A percentile compares a stretch with the other conserved stretches of the same genome.
phyloP scores from a whole-genome alignment of 2,329 filamentous ascomycete species.

The Aureobasidium melanogenum region DNA sequence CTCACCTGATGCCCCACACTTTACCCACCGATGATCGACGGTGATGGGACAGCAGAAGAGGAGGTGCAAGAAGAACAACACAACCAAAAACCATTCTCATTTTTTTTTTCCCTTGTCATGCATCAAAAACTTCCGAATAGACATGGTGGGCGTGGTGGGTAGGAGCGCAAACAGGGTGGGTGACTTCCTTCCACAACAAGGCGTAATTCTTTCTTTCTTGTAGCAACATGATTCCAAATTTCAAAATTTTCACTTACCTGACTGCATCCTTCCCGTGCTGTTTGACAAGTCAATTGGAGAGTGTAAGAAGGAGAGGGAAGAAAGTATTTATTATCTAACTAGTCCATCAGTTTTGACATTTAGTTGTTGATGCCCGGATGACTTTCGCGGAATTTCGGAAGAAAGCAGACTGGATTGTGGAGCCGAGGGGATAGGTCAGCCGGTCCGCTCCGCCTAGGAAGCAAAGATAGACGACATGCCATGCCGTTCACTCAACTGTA shows the following conservation, averaged over 20 bases:
- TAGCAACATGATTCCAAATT: not conserved
- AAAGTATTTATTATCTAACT: not conserved
- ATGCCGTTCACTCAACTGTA: not conserved
- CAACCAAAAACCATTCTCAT: not conserved
- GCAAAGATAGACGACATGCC: not conserved
- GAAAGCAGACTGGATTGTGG: not conserved
- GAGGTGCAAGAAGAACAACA: not conserved
- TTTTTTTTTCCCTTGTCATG: not conserved
- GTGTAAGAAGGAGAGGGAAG: not conserved
- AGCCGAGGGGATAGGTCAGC: not conserved
- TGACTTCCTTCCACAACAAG: not conserved
- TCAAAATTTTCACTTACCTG: not conserved
- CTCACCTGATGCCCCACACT: constrained; percentile 10
- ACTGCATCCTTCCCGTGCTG: not conserved
- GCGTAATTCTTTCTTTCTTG: not conserved
- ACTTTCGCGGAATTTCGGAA: not conserved
- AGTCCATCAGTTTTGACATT: too few relatives aligned
- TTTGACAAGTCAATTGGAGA: not conserved
- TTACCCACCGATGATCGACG: not conserved
- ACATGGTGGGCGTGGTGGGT: not conserved
- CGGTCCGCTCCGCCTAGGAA: not conserved
- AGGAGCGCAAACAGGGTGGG: not conserved
- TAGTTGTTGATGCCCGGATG: not conserved
- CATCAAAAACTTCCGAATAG: not conserved
- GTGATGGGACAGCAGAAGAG: not conserved